Percentiles rank a stretch among this genome's conserved stretches.
Evolutionary conservation across 305 asterid species (phyloP).

Genomic region (Fraxinus baroniana): DNA sequence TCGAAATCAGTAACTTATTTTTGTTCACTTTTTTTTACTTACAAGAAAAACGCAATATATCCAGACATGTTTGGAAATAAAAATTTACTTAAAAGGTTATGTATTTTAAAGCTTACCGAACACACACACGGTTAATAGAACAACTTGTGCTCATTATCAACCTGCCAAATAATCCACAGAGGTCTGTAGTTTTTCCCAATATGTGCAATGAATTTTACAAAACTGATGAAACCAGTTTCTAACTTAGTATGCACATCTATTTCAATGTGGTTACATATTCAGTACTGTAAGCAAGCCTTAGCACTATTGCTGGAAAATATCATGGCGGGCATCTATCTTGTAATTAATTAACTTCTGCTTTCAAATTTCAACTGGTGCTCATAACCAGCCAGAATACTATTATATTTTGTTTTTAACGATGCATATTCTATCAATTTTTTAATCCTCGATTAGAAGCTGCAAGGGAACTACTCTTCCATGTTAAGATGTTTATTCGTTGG

Average conservation of each 20-base stretch:
- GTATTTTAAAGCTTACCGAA: neutral
- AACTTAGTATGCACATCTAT: neutral
- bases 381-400: neutral
- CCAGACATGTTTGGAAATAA: neutral
- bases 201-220: neutral
- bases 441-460: neutral
- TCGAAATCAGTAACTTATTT: neutral
- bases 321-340: neutral
- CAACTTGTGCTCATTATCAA: neutral
- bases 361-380: neutral
- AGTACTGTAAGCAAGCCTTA: neutral
- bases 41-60: neutral
- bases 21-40: neutral
- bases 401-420: neutral
- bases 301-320: neutral
- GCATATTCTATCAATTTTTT: neutral
- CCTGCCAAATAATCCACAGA: neutral
- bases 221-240: neutral
- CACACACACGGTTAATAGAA: neutral
- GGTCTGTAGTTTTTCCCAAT: neutral
- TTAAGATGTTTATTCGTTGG: neutral
- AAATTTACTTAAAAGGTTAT: neutral
- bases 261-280: neutral
- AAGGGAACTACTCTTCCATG: neutral
- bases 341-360: neutral